Evolutionary conservation across 78 protist genomes (phyloP).

Genomic region (Paratrimastix pyriformis): DNA sequence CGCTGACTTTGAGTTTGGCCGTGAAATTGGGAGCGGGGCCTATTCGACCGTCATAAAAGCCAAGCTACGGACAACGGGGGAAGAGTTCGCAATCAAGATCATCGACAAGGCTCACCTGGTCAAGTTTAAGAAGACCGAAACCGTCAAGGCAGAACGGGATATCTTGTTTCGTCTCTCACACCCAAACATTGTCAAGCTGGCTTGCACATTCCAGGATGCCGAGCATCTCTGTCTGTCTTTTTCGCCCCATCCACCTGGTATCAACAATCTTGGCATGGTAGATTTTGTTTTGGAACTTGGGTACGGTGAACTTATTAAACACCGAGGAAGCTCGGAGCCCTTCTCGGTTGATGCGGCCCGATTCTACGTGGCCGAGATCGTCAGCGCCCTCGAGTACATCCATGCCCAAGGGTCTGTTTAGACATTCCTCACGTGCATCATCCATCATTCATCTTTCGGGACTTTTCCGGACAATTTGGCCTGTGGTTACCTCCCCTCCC

Average conservation of each 20-base stretch:
- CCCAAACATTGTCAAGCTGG: constrained; percentile 12
- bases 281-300: background rate
- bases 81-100: constrained; percentile 9
- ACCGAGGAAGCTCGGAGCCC: background rate
- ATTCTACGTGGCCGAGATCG: constrained; percentile 16
- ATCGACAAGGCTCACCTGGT: background rate
- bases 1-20: no score
- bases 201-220: constrained; percentile 12
- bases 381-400: constrained; percentile 25
- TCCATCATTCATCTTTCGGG: no score
- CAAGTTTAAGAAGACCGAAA: background rate
- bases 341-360: background rate
- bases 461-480: background rate
- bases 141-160: constrained; percentile 8
- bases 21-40: no score
- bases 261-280: background rate
- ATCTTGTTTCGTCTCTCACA: constrained; percentile 12
- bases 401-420: constrained; percentile 1
- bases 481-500: background rate
- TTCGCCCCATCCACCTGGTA: background rate
- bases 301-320: background rate
- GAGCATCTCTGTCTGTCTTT: background rate
- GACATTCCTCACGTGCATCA: no score
- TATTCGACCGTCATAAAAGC: no score
- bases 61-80: background rate